These are phyloP conservation scores for Harrya chromipes DNA, from an alignment of 768 basidiomycete genomes.

Conservation along the genomic window DNA sequence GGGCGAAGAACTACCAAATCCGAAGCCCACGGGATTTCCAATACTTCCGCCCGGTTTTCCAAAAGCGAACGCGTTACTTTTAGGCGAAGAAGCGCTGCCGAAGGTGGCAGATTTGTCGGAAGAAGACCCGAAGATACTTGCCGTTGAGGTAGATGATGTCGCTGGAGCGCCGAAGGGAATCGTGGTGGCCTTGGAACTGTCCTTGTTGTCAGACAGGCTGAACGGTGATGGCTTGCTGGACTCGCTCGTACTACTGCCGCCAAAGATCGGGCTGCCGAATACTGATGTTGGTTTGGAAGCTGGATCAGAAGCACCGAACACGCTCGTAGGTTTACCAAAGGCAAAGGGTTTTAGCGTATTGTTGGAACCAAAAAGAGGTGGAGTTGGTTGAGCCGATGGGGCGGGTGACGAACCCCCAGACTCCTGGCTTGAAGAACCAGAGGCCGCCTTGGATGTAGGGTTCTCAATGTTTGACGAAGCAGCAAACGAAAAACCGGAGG, in stretches of 20 bases:
- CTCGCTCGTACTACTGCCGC: slow-evolving; percentile 13
- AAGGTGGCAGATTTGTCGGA: slow-evolving; percentile 29
- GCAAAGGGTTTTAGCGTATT: slow-evolving; percentile 24
- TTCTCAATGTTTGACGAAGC: slow-evolving; percentile 8
- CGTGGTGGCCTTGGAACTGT: slow-evolving; percentile 11
- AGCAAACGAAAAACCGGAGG: slow-evolving; percentile 20
- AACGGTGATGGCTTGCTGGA: slow-evolving; percentile 12
- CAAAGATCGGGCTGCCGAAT: slow-evolving; percentile 28
- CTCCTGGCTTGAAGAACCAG: slow-evolving; percentile 11
- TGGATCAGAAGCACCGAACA: slow-evolving; percentile 21
- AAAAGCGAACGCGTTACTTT: slow-evolving; percentile 25
- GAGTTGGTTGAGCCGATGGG: slow-evolving; percentile 9
- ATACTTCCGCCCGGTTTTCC: slow-evolving; percentile 44
- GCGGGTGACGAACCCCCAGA: slow-evolving; percentile 3
- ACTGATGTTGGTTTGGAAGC: slow-evolving; percentile 21
- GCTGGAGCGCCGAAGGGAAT: slow-evolving; percentile 20
- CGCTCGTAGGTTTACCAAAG: slow-evolving; percentile 12
- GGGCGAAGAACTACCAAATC: slow-evolving; percentile 32
- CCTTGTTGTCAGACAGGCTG: slow-evolving; percentile 11
- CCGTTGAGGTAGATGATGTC: slow-evolving; percentile 8
- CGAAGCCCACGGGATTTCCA: slow-evolving; percentile 64
- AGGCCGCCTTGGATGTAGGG: slow-evolving; percentile 1
- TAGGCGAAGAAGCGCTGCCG: slow-evolving; percentile 28
- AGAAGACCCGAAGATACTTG: slow-evolving; percentile 20
- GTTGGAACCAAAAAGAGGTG: slow-evolving; percentile 15